Evolutionary conservation across 1,139 yeast species (phyloP), one percentile per base, ranked within the genome.

Genomic region (Candida tropicalis): DNA sequence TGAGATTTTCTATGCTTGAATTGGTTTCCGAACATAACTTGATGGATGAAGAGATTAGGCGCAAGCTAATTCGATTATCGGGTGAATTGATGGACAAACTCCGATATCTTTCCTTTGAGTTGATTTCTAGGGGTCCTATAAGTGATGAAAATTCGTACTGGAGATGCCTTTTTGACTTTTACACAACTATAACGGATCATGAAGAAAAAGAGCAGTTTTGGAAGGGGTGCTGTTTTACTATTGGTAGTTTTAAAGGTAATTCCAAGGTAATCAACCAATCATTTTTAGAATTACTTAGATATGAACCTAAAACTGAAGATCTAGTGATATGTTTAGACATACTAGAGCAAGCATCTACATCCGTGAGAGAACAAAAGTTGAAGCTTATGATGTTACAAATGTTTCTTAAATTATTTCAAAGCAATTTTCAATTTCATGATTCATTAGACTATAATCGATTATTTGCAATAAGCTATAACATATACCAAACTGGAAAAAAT

Each of bases 241-340:
- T 75, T 8, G 95, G 90, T 2, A 84, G 89, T 0, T 51, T 71
- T 9, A 75, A 80, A 20, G 83, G 87, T 0, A 71, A 79, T 10
- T 77, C 75, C 39, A 53, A 61, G 1, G 69, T 79, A 12, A 67
- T 82, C 4, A 70, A 73, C 29, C 58, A 63, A 4, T 68, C 85
- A 0, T 63, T 81, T 18, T 62, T 60, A 16, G 60, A 74, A 3
- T 67, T 84, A 35, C 51, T 80, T 5, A 46, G 29, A 0, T 73
- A 69, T 52, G 59, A 70, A 18, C 55, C 60, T 22, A 41, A 42
- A 1, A 38, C 56, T 8, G 48, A 46, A 5, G 52, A 52, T 4
- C 31, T 49, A 11, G 31, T 43, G n/a, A 41, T 46, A 11, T 49
- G 43, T 40, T 15, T 47, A 43, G 28, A 35, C 4, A 40, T 48